Conservation (phyloP, 345 rosid species). For the Gossypium sturtianum region DNA sequence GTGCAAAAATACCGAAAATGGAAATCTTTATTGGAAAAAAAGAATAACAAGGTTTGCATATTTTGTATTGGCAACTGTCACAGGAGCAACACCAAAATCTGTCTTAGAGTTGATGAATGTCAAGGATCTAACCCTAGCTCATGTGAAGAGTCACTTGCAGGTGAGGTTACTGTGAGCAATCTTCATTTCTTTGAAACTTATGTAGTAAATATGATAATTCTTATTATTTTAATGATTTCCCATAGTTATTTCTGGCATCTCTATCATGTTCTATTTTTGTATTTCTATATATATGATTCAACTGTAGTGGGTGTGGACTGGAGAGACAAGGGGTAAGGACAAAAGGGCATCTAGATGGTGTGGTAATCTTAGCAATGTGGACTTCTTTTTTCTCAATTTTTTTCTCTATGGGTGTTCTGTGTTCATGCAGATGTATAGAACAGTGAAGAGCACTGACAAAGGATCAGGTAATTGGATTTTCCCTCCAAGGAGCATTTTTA, state of each 20-base stretch:
- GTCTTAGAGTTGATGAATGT: conserved; percentile 98
- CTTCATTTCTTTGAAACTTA: conserved; percentile 19
- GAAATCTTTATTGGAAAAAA: not conserved
- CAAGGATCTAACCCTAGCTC: conserved; percentile 99
- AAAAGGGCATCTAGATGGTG: conserved; percentile 40
- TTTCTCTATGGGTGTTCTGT: conserved; percentile 16
- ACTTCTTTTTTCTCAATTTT: conserved; percentile 17
- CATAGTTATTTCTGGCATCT: conserved; percentile 17
- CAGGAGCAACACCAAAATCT: conserved; percentile 98
- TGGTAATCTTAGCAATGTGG: conserved; percentile 31
- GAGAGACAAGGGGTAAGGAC: conserved; percentile 39
- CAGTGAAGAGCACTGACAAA: conserved; percentile 95
- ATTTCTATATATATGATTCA: conserved; percentile 19
- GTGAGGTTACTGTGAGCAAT: conserved; percentile 32
- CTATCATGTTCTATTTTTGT: conserved; percentile 20
- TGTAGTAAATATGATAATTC: not conserved
- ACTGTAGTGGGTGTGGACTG: conserved; percentile 21
- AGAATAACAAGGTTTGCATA: not conserved
- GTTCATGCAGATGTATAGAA: conserved; percentile 97
- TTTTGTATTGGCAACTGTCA: not conserved
- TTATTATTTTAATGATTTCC: conserved; percentile 13
- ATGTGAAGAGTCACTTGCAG: conserved; percentile 99
- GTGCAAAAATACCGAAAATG: not conserved
- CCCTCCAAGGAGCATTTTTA: conserved; percentile 5
- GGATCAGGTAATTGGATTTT: conserved; percentile 51